A percentile compares a stretch with the other conserved stretches of the same genome.
These are phyloP conservation scores for Erodium trifolium DNA, from an alignment of 441 rosid species.

Conservation along the genomic window DNA sequence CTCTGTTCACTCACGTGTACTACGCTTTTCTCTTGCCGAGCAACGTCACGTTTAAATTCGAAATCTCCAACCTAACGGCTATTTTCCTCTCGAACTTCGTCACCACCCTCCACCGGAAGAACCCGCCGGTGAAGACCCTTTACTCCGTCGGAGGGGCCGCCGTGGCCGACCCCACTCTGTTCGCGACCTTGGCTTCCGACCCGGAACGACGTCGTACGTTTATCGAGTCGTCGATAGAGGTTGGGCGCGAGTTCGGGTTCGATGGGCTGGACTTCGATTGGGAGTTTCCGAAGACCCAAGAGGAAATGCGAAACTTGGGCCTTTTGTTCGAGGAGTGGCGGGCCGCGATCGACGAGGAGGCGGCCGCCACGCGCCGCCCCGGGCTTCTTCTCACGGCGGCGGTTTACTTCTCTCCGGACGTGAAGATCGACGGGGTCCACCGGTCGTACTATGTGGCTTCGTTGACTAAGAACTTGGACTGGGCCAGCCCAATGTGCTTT, in stretches of 20 bases:
- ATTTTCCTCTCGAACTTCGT: slow-evolving; percentile 30
- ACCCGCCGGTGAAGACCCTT: slow-evolving; percentile 38
- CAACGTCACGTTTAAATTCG: slow-evolving; percentile 29
- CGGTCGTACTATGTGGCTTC: slow-evolving; percentile 28
- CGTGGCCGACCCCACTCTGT: slow-evolving; percentile 20
- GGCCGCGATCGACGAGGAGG: slow-evolving; percentile 26
- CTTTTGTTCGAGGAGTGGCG: slow-evolving; percentile 36
- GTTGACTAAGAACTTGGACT: slow-evolving; percentile 33
- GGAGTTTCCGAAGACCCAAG: slow-evolving; percentile 36
- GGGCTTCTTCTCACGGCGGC: slow-evolving; percentile 48
- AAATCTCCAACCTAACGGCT: slow-evolving; percentile 21
- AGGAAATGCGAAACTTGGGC: slow-evolving; percentile 34
- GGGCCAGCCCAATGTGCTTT: slow-evolving; percentile 40
- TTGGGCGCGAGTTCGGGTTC: slow-evolving; percentile 37
- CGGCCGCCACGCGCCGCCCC: slow-evolving; percentile 24
- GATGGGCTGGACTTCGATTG: slow-evolving; percentile 55
- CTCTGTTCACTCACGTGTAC: slow-evolving; percentile 42
- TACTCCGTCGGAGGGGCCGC: slow-evolving; percentile 40
- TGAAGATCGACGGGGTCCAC: slow-evolving; percentile 14
- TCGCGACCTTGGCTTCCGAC: slow-evolving; percentile 30
- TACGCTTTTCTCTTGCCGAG: slow-evolving; percentile 49
- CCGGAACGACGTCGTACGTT: slow-evolving; percentile 25
- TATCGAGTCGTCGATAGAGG: slow-evolving; percentile 33
- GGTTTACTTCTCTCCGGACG: slow-evolving; percentile 38
- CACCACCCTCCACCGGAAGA: slow-evolving; percentile 33